These are phyloP conservation scores for Alternaria alternata DNA, from an alignment of 2,329 filamentous ascomycete genomes.

Conservation along the genomic window DNA sequence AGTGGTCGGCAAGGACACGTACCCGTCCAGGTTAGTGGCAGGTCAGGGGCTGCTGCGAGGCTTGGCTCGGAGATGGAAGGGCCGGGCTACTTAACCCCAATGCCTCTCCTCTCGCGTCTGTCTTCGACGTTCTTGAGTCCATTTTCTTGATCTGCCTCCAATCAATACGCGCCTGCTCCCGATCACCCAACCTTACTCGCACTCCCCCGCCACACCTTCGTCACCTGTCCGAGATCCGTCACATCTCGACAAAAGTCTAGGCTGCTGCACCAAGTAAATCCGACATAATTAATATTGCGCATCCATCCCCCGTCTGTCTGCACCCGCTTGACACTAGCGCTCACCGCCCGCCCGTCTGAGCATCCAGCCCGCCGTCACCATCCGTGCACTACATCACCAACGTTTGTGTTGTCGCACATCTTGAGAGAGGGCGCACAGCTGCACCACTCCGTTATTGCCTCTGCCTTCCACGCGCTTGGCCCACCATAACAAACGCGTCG, in stretches of 20 bases:
- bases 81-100: slow-evolving; percentile 30
- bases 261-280: slow-evolving; percentile 14
- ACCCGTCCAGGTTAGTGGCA: slow-evolving; percentile 28
- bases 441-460: slow-evolving; percentile 28
- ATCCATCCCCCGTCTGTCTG: slow-evolving; percentile 27
- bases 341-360: slow-evolving; percentile 22
- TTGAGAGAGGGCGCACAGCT: slow-evolving; percentile 21
- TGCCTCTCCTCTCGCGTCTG: slow-evolving; percentile 29
- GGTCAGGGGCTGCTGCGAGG: slow-evolving; percentile 40
- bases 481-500: slow-evolving; percentile 35
- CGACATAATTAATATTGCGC: slow-evolving; percentile 21
- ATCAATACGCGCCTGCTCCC: slow-evolving; percentile 45
- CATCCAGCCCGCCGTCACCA: slow-evolving; percentile 27
- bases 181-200: slow-evolving; percentile 33
- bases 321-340: slow-evolving; percentile 32
- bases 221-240: slow-evolving; percentile 7
- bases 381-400: slow-evolving; percentile 31
- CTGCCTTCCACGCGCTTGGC: slow-evolving; percentile 26
- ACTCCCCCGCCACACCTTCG: slow-evolving; percentile 26
- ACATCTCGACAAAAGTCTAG: not conserved
- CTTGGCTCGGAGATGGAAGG: slow-evolving; percentile 31
- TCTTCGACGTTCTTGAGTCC: slow-evolving; percentile 26
- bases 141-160: slow-evolving; percentile 45
- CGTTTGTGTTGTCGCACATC: slow-evolving; percentile 31
- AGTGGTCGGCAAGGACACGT: slow-evolving; percentile 24